Conservation (phyloP, 2,329 filamentous ascomycete genomes). For the Alternaria conjuncta region DNA sequence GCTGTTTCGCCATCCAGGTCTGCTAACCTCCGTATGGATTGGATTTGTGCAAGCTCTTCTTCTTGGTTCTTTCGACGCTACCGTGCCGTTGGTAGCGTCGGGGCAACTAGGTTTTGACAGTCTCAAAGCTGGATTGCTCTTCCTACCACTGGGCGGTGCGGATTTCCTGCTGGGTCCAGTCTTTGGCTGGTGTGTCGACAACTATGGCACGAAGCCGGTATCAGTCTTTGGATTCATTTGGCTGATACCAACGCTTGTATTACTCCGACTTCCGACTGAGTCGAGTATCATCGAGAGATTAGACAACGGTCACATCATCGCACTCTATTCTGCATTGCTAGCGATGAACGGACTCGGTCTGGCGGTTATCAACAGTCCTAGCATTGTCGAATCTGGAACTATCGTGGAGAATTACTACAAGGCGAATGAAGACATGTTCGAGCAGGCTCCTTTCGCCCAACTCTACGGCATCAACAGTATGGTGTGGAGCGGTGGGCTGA, state of each 20-base stretch:
- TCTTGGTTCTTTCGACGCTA: conserved; percentile 56
- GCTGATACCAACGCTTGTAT: conserved; percentile 51
- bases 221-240: conserved; percentile 53
- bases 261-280: conserved; percentile 51
- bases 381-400: conserved; percentile 63
- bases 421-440: conserved; percentile 62
- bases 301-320: conserved; percentile 42
- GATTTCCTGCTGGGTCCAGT: conserved; percentile 56
- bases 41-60: conserved; percentile 44
- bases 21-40: conserved; percentile 44
- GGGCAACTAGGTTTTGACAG: conserved; percentile 55
- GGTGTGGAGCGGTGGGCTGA: conserved; percentile 65
- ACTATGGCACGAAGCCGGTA: conserved; percentile 53
- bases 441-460: conserved; percentile 68
- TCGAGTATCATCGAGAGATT: conserved; percentile 21
- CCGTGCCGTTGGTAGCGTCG: conserved; percentile 54
- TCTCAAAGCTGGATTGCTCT: conserved; percentile 53
- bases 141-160: conserved; percentile 53
- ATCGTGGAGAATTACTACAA: conserved; percentile 63
- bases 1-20: conserved; percentile 42
- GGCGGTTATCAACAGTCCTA: conserved; percentile 60
- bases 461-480: conserved; percentile 70
- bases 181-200: conserved; percentile 57
- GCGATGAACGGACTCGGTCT: conserved; percentile 59
- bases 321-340: conserved; percentile 56